Evolutionary conservation across 1,139 yeast genomes (phyloP), one percentile per base, ranked within the genome.

Genomic region (Candida pseudocylindracea): DNA sequence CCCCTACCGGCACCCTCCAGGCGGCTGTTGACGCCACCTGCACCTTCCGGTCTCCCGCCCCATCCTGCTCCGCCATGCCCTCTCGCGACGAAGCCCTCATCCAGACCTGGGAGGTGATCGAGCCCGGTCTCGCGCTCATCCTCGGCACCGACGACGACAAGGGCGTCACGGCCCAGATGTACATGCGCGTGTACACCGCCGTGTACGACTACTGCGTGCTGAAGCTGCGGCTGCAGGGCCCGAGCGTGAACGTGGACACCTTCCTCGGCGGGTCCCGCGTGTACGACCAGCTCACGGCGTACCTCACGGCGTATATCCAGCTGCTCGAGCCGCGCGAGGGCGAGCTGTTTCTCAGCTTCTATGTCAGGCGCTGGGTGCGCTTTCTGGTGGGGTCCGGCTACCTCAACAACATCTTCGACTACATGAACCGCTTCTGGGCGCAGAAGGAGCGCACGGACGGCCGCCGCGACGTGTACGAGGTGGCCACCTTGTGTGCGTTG

Each of bases 341-440:
- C 38, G 93, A 81, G 48, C 56, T 73, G 4, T 75, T 85, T 44
- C 58, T 91, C 42, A 76, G 73, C 41, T 85, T 80, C 47, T 91
- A 91, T 48, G 93, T 81, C 32, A 61, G 71, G 43, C 69, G 76
- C 41, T 91, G 96, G 95, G 72, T 74, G 38, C 64, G 96, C 38
- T 91, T 68, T 49, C 72, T 92, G 28, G 70, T 80, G 36, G 98
- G 98, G 29, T 93, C 96, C 1, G 78, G 85, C 12, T 79, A 81
- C 50, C 57, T 91, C 52, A 83, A 83, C 51, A 92, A 91, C 50
- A 91, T 91, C 26, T 81, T 88, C 48, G 93, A 85, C 49, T 91
- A 91, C 51, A 72, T 91, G 67, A 91, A 91, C 51, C 67, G 96
- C 40, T 88, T 88, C 53, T 91, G 98, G 98, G 95, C 91, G 33